Conservation (phyloP, 176 grass and related monocot species). For the Metroxylon sagu region DNA sequence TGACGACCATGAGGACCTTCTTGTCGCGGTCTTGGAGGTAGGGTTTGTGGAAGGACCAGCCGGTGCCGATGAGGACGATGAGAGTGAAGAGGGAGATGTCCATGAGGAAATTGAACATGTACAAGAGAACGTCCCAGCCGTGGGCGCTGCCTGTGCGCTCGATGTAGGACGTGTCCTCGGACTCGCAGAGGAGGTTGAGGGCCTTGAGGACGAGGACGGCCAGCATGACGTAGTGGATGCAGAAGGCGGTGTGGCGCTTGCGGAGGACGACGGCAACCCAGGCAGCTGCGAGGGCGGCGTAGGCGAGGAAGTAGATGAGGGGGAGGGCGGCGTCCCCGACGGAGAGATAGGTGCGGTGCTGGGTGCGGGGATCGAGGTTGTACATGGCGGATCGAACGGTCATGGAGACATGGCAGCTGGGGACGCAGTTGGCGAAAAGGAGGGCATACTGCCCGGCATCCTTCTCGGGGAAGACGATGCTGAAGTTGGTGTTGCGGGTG, state of each 20-base stretch:
- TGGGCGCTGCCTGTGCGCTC: slow-evolving; percentile 1
- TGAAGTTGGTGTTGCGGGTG: slow-evolving; percentile 1
- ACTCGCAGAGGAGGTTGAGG: slow-evolving; percentile 12
- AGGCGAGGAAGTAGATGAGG: neutral
- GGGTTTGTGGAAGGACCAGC: slow-evolving; percentile 13
- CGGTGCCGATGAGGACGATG: slow-evolving; percentile 12
- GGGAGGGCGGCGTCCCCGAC: neutral
- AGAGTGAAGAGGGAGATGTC: slow-evolving; percentile 8
- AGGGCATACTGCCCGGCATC: slow-evolving; percentile 5
- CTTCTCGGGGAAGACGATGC: neutral
- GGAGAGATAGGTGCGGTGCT: neutral
- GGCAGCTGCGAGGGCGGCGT: too few species aligned
- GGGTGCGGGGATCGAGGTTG: neutral
- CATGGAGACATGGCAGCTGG: neutral
- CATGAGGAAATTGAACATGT: slow-evolving; percentile 8
- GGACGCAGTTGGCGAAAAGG: slow-evolving; percentile 7
- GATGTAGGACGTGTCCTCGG: slow-evolving; percentile 13
- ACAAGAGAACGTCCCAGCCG: slow-evolving; percentile 9
- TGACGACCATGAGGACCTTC: slow-evolving; percentile 11
- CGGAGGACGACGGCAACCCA: neutral
- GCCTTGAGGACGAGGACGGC: slow-evolving; percentile 6
- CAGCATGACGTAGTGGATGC: slow-evolving; percentile 10
- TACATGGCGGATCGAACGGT: slow-evolving; percentile 3
- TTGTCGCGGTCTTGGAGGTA: slow-evolving; percentile 4
- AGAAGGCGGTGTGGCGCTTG: neutral